Conservation (phyloP, 805 yeast species). For the Cyberlindnera suaveolens region DNA sequence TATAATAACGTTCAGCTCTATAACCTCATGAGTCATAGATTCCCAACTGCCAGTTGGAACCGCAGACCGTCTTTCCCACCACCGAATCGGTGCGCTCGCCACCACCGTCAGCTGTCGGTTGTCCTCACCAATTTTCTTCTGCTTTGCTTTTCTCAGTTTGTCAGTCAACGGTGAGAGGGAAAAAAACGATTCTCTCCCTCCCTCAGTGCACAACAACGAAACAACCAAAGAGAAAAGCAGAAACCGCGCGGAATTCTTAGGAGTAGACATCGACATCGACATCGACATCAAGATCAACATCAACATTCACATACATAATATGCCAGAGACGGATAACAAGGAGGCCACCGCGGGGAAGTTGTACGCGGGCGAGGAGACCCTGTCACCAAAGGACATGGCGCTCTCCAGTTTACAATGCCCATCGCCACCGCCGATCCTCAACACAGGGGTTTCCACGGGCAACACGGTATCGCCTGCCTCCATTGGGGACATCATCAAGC, state of each 20-base stretch:
- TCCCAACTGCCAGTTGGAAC: too few relatives aligned
- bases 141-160: too few relatives aligned
- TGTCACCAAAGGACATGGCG: slow-evolving; percentile 49
- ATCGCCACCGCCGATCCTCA: slow-evolving; percentile 66
- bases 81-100: too few relatives aligned
- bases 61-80: too few relatives aligned
- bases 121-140: too few relatives aligned
- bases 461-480: slow-evolving; percentile 21
- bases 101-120: too few relatives aligned
- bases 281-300: too few relatives aligned
- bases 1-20: too few relatives aligned
- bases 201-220: not conserved
- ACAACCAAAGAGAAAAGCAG: not conserved
- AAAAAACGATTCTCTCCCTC: too few relatives aligned
- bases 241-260: not conserved
- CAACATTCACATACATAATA: not conserved
- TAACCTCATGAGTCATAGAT: too few relatives aligned
- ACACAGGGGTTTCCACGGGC: slow-evolving; percentile 24
- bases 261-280: too few relatives aligned
- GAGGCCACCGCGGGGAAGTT: not conserved
- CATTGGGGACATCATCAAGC: slow-evolving; percentile 19
- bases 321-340: not conserved
- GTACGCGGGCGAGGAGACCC: slow-evolving; percentile 2
- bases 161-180: too few relatives aligned
- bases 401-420: slow-evolving; percentile 57